phyloP scores from a whole-genome alignment of 495 filamentous ascomycete species.

The Penicillium longicatenatum region DNA sequence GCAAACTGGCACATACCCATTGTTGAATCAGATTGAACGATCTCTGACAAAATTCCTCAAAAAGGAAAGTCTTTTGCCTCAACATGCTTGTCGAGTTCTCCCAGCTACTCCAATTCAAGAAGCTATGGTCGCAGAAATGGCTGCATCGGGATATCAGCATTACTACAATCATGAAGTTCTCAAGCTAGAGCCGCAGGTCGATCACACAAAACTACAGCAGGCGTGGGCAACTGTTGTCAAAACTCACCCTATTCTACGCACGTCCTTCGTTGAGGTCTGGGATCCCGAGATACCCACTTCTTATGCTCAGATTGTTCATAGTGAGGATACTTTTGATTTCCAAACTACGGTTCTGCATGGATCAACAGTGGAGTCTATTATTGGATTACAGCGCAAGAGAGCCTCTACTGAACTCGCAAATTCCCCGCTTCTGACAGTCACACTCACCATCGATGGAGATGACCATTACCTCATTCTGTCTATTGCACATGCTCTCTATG shows the following conservation, averaged over 20 bases:
- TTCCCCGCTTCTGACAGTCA: constrained; percentile 22
- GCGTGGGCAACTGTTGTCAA: constrained; percentile 63
- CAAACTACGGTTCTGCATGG: constrained; percentile 23
- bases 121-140: constrained; percentile 79
- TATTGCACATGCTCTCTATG: constrained; percentile 85
- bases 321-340: constrained; percentile 23
- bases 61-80: constrained; percentile 24
- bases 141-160: constrained; percentile 62
- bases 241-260: constrained; percentile 67
- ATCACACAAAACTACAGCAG: constrained; percentile 53
- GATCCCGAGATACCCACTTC: constrained; percentile 52
- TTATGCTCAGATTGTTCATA: constrained; percentile 67
- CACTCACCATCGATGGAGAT: constrained; percentile 20
- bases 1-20: constrained; percentile 10
- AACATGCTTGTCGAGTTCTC: constrained; percentile 53
- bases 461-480: constrained; percentile 32
- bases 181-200: constrained; percentile 50
- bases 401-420: constrained; percentile 10
- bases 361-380: constrained; percentile 20
- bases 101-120: constrained; percentile 82
- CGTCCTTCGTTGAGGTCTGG: constrained; percentile 64
- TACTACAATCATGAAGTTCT: constrained; percentile 85
- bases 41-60: constrained; percentile 36
- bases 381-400: constrained; percentile 28
- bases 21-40: constrained; percentile 34